phyloP scores from a whole-genome alignment of 2,329 filamentous ascomycete genomes.

The Knoxdaviesia proteae region DNA sequence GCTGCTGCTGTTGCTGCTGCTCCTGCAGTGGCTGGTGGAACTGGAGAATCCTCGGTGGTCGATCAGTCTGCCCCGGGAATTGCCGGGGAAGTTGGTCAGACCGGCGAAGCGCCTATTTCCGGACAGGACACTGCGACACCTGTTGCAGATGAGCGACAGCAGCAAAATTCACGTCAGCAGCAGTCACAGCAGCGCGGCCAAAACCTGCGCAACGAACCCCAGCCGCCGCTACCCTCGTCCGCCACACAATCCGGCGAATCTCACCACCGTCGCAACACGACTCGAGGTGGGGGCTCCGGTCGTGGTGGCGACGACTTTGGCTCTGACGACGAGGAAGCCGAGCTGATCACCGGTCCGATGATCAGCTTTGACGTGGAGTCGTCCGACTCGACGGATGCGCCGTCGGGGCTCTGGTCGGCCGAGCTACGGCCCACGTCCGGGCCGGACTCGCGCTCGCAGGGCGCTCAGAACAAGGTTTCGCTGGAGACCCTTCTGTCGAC shows the following conservation, averaged over 20 bases:
- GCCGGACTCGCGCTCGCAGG: constrained; percentile 10
- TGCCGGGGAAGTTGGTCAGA: too few species aligned
- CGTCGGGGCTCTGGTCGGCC: constrained; percentile 28
- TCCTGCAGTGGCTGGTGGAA: too few species aligned
- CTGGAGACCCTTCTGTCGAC: constrained; percentile 25
- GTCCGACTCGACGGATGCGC: constrained; percentile 27
- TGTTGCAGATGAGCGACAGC: too few species aligned
- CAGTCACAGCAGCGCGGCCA: constrained; percentile 8
- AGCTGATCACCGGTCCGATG: constrained; percentile 31
- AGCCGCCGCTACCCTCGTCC: not conserved
- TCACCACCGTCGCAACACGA: not conserved
- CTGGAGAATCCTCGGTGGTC: too few species aligned
- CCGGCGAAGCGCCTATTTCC: too few species aligned
- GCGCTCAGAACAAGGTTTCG: constrained; percentile 14
- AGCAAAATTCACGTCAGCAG: constrained; percentile 9
- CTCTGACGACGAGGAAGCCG: constrained; percentile 35
- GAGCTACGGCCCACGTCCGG: constrained; percentile 31
- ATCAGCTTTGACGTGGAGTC: constrained; percentile 42
- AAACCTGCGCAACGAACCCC: not conserved
- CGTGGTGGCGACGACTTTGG: constrained; percentile 28
- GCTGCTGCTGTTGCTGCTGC: not conserved
- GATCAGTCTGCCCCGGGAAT: too few species aligned
- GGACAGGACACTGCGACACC: constrained; percentile 1
- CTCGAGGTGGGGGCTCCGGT: not conserved
- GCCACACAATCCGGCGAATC: not conserved